A percentile compares a stretch with the other conserved stretches of the same genome.
Evolutionary conservation across 441 rosid species (phyloP).

Genomic region (Monsonia emarginata): DNA sequence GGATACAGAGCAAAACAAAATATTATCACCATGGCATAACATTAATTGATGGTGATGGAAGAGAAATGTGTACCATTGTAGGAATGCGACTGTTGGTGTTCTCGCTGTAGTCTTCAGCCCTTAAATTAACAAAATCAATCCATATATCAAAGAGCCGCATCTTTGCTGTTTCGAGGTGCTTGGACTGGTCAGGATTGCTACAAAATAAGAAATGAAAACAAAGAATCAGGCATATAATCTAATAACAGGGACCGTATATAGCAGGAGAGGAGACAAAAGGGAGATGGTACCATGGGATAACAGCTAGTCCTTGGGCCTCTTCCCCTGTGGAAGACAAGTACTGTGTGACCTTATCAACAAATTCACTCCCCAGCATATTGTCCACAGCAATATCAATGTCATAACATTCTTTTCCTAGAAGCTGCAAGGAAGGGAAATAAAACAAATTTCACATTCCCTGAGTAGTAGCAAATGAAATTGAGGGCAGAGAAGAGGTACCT

Average conservation of each 20-base stretch:
- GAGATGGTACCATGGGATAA: constrained; percentile 55
- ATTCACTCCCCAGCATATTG: constrained; percentile 70
- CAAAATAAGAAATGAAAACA: neutral
- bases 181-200: constrained; percentile 90
- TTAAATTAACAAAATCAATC: constrained; percentile 93
- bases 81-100: constrained; percentile 62
- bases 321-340: constrained; percentile 57
- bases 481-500: constrained; percentile 31
- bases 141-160: constrained; percentile 70
- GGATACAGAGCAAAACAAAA: neutral
- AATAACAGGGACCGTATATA: neutral
- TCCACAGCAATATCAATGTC: constrained; percentile 89
- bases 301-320: constrained; percentile 51
- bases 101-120: constrained; percentile 79
- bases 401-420: constrained; percentile 70
- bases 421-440: constrained; percentile 46
- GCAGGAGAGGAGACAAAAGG: neutral
- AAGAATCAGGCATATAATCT: neutral
- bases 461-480: neutral
- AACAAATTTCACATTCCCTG: no score
- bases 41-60: constrained; percentile 9
- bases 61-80: constrained; percentile 44
- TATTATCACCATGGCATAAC: neutral
- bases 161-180: constrained; percentile 90
- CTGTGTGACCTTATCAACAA: constrained; percentile 59